These are phyloP conservation scores for Lenzites betulinus DNA, from an alignment of 768 basidiomycete species.

Conservation along the genomic window DNA sequence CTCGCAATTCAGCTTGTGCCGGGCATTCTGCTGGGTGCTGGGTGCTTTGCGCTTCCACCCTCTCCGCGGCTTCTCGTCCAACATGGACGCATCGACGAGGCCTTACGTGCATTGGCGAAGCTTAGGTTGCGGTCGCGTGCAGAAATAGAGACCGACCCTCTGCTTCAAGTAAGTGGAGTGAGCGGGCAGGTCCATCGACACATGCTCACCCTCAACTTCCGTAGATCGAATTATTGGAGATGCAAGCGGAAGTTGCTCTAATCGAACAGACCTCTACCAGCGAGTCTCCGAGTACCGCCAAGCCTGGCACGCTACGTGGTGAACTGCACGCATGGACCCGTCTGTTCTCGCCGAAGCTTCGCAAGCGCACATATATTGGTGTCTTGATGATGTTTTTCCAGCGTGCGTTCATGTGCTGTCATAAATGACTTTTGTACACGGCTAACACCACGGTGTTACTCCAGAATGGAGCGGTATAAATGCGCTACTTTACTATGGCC, in stretches of 20 bases:
- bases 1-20: constrained; percentile 73
- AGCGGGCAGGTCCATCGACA: not conserved
- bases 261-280: constrained; percentile 39
- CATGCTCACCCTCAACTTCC: not conserved
- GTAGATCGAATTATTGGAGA: constrained; percentile 75
- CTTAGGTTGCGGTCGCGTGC: constrained; percentile 50
- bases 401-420: constrained; percentile 50
- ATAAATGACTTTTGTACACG: not conserved
- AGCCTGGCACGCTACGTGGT: constrained; percentile 21
- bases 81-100: constrained; percentile 58
- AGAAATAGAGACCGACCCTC: constrained; percentile 51
- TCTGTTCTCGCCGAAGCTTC: constrained; percentile 55
- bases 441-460: not conserved
- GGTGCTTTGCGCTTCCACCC: constrained; percentile 59
- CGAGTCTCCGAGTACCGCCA: not conserved
- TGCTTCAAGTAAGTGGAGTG: constrained; percentile 44
- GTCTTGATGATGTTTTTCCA: constrained; percentile 82
- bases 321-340: constrained; percentile 55
- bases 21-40: constrained; percentile 63
- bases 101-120: constrained; percentile 54
- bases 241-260: constrained; percentile 66
- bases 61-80: constrained; percentile 63
- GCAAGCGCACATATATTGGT: constrained; percentile 67
- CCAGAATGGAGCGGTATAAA: constrained; percentile 89
- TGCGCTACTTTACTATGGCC: constrained; percentile 81